Evolutionary conservation across 2,329 filamentous ascomycete genomes (phyloP).

Genomic region (Colletotrichum theobromicola): DNA sequence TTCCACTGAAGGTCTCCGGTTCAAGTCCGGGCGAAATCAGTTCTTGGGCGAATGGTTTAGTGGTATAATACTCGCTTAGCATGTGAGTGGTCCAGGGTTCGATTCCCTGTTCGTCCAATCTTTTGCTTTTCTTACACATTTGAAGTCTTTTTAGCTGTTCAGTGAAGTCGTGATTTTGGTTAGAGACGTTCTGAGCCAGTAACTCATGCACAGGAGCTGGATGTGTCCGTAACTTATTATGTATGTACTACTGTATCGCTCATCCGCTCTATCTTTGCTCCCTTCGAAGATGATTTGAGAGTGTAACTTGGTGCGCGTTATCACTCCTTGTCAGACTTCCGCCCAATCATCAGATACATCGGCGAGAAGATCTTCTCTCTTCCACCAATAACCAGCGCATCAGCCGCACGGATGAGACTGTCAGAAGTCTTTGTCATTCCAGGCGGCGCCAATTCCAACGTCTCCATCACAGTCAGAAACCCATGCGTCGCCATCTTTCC

Average conservation of each 20-base stretch:
- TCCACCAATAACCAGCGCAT: conserved; percentile 82
- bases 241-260: accelerated
- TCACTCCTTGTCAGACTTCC: conserved; percentile 65
- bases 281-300: accelerated
- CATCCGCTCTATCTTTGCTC: conserved; percentile 27
- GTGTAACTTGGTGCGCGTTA: accelerated
- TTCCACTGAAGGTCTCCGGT: conserved; percentile 21
- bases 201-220: accelerated
- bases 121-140: conserved; percentile 27
- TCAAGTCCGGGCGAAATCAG: conserved; percentile 21
- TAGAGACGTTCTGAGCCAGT: background rate
- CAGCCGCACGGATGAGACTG: conserved; percentile 76
- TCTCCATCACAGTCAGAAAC: conserved; percentile 76
- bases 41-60: conserved; percentile 12
- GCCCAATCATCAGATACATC: conserved; percentile 92
- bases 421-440: conserved; percentile 90
- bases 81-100: conserved; percentile 20
- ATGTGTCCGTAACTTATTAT: too few relatives aligned
- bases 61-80: conserved; percentile 23
- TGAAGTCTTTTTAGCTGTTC: background rate
- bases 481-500: conserved; percentile 74
- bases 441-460: conserved; percentile 70
- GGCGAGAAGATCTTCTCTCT: conserved; percentile 89
- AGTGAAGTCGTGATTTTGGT: accelerated
- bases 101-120: conserved; percentile 19